Conservation (phyloP, 306 rosid genomes). For the Oemleria cerasiformis region DNA sequence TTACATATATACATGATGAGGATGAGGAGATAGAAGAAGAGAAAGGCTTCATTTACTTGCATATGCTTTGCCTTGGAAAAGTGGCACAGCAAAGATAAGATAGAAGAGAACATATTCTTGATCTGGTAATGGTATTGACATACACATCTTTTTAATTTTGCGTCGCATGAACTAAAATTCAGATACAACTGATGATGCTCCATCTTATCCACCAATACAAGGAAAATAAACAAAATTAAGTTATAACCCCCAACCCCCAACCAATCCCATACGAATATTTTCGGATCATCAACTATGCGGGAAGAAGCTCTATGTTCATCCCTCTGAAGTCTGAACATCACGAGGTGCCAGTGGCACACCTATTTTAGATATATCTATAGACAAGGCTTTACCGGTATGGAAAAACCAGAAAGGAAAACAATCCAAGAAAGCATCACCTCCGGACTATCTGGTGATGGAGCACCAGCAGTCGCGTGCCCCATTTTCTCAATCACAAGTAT, state of each 20-base stretch:
- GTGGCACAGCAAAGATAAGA: background rate
- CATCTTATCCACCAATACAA: conserved; percentile 19
- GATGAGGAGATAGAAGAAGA: too few relatives aligned
- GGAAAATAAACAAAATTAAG: conserved; percentile 2
- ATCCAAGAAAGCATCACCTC: conserved; percentile 42
- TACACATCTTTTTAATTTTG: conserved; percentile 7
- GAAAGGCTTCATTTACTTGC: background rate
- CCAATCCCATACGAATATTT: conserved; percentile 36
- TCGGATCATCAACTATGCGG: conserved; percentile 15
- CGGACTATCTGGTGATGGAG: conserved; percentile 24
- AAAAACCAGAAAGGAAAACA: conserved; percentile 38
- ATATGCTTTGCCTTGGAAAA: background rate
- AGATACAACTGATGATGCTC: conserved; percentile 30
- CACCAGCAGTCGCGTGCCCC: conserved; percentile 27
- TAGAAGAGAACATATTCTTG: conserved; percentile 20
- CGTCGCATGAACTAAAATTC: conserved; percentile 26
- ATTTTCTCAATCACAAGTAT: conserved; percentile 53
- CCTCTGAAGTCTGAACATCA: conserved; percentile 40
- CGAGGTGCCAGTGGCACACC: conserved; percentile 45
- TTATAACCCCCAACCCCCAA: conserved; percentile 37
- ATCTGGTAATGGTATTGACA: conserved; percentile 43
- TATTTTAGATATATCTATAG: conserved; percentile 36
- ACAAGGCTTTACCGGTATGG: conserved; percentile 47
- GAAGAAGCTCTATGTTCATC: conserved; percentile 5
- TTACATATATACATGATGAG: too few relatives aligned